phyloP scores from a whole-genome alignment of 306 rosid species.

The Myrica gale region DNA sequence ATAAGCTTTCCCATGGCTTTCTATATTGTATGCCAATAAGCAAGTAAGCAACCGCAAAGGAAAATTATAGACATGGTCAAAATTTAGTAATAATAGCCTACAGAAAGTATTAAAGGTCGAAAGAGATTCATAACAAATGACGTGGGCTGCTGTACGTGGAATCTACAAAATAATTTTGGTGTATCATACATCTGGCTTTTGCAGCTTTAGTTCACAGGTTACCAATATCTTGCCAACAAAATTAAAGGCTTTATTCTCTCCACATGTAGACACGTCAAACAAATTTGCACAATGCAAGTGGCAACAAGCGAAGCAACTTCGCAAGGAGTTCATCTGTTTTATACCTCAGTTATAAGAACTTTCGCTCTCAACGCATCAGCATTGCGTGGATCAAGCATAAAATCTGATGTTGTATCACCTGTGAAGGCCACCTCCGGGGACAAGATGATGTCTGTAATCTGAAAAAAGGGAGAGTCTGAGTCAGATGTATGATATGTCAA shows the following conservation, averaged over 20 bases:
- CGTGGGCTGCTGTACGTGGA: background rate
- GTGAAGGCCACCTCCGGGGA: constrained; percentile 97
- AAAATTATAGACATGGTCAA: background rate
- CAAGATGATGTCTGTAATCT: constrained; percentile 81
- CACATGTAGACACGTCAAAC: background rate
- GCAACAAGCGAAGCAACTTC: background rate
- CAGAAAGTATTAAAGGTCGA: background rate
- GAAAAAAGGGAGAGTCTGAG: constrained; percentile 30
- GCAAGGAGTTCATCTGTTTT: constrained; percentile 1
- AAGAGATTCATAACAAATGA: background rate
- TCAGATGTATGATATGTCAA: constrained; percentile 22
- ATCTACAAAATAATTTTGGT: background rate
- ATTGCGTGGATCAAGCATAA: constrained; percentile 85
- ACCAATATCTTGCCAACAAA: background rate
- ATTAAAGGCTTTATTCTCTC: background rate
- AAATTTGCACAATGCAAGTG: background rate
- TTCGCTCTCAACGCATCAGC: constrained; percentile 98
- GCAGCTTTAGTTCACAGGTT: background rate
- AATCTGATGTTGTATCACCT: constrained; percentile 87
- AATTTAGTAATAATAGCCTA: background rate
- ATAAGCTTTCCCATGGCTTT: background rate
- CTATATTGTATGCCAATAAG: background rate
- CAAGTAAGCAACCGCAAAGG: background rate
- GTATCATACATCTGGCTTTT: background rate
- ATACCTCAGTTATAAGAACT: constrained; percentile 95